Evolutionary conservation across 2,329 filamentous ascomycete genomes (phyloP).

Genomic region (Alternaria longipes): DNA sequence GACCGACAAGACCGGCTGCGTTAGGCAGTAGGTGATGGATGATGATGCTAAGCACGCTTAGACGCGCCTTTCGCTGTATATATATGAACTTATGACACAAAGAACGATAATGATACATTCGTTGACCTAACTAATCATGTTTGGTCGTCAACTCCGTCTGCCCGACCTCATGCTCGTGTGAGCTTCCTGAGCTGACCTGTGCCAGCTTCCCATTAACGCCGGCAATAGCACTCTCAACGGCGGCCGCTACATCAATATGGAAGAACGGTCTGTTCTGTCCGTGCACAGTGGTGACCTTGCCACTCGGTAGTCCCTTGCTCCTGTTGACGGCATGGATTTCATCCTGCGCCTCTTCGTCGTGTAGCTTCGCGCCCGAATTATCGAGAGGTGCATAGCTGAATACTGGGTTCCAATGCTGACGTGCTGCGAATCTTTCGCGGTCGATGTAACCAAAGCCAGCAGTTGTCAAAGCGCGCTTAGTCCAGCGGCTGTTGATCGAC

Average conservation of each 20-base stretch:
- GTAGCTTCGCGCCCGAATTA: slow-evolving; percentile 70
- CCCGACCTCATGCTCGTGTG: slow-evolving; percentile 19
- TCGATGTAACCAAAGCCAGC: slow-evolving; percentile 84
- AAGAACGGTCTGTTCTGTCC: slow-evolving; percentile 92
- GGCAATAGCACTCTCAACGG: slow-evolving; percentile 84
- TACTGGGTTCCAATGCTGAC: slow-evolving; percentile 83
- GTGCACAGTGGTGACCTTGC: slow-evolving; percentile 73
- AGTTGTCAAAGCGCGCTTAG: slow-evolving; percentile 83
- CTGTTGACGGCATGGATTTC: slow-evolving; percentile 26
- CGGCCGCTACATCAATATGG: slow-evolving; percentile 90
- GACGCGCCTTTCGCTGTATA: neutral
- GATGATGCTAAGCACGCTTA: neutral
- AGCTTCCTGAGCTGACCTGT: slow-evolving; percentile 29
- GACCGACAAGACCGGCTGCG: slow-evolving; percentile 44
- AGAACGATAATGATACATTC: neutral
- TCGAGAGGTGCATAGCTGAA: slow-evolving; percentile 91
- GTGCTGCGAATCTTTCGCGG: slow-evolving; percentile 58
- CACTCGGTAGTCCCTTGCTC: slow-evolving; percentile 28
- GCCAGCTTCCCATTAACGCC: slow-evolving; percentile 67
- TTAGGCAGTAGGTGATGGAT: slow-evolving; percentile 20
- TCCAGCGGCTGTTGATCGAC: slow-evolving; percentile 94
- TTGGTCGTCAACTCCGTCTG: slow-evolving; percentile 25
- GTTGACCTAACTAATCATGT: slow-evolving; percentile 16
- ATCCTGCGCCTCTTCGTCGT: slow-evolving; percentile 52
- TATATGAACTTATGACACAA: slow-evolving; percentile 8